Evolutionary conservation across 2,329 filamentous ascomycete species (phyloP).

Genomic region (Ophiostoma perfectum): DNA sequence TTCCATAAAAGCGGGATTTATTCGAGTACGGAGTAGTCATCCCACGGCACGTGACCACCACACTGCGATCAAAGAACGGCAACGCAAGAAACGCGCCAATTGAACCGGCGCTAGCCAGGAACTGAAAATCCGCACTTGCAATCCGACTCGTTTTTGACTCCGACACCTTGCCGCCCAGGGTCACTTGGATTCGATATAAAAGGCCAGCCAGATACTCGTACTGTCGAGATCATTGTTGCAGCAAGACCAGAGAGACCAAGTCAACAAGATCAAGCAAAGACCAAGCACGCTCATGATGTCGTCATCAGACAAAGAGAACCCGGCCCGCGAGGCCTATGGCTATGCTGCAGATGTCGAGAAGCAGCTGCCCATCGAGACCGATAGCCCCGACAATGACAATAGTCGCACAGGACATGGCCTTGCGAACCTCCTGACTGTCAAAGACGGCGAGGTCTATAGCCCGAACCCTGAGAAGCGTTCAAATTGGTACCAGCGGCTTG

Average conservation of each 20-base stretch:
- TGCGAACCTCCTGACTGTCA: slow-evolving; percentile 29
- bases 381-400: neutral
- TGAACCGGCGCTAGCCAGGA: slow-evolving; percentile 6
- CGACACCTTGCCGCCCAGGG: slow-evolving; percentile 1
- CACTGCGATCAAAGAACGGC: neutral
- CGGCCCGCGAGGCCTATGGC: slow-evolving; percentile 9
- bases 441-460: slow-evolving; percentile 35
- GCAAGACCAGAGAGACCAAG: neutral
- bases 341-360: slow-evolving; percentile 27
- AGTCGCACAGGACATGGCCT: slow-evolving; percentile 9
- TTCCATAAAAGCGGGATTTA: neutral
- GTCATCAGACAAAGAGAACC: slow-evolving; percentile 17
- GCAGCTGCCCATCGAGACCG: slow-evolving; percentile 15
- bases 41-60: neutral
- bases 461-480: slow-evolving; percentile 31
- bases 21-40: neutral
- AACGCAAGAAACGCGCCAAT: neutral
- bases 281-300: slow-evolving; percentile 19
- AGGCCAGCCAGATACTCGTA: neutral
- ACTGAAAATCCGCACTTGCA: slow-evolving; percentile 14
- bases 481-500: slow-evolving; percentile 40
- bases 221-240: neutral
- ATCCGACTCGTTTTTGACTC: neutral
- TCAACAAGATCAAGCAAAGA: neutral
- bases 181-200: neutral